Percentiles rank a stretch among this genome's conserved stretches.
Conservation (phyloP, 345 rosid species). For the Lenwebbia sp. region DNA sequence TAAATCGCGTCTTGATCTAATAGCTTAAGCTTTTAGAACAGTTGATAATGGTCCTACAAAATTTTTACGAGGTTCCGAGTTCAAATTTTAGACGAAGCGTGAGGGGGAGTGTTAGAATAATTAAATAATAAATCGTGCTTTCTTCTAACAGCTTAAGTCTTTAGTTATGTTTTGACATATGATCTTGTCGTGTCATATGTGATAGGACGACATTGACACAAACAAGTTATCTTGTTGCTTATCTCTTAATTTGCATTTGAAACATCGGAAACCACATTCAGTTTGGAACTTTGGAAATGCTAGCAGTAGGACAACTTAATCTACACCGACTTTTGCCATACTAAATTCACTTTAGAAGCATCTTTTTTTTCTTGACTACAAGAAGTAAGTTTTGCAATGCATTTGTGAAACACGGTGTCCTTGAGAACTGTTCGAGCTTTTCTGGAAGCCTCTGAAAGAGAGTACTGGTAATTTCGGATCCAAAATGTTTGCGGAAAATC, state of each 20-base stretch:
- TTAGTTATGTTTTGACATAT: not conserved
- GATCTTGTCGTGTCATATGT: not conserved
- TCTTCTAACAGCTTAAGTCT: no score
- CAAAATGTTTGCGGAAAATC: slow-evolving; percentile 9
- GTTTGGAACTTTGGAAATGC: not conserved
- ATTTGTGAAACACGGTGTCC: not conserved
- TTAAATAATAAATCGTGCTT: no score
- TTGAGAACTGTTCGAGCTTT: slow-evolving; percentile 1
- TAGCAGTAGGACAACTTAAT: not conserved
- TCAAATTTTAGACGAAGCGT: no score
- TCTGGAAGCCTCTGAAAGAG: slow-evolving; percentile 9
- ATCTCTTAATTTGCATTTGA: not conserved
- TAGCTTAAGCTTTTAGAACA: no score
- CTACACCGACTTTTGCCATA: not conserved
- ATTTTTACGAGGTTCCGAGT: no score
- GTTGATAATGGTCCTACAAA: no score
- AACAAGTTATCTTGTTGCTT: not conserved
- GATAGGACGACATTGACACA: not conserved
- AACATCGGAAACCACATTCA: not conserved
- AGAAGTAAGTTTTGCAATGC: not conserved
- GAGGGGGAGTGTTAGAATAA: no score
- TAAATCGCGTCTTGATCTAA: no score
- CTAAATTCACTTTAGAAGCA: not conserved
- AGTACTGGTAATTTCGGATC: slow-evolving; percentile 6
- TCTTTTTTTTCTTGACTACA: not conserved